Percentiles rank a stretch among this genome's conserved stretches.
phyloP scores from a whole-genome alignment of 106 monocot species.

The Apostasia ramifera region DNA sequence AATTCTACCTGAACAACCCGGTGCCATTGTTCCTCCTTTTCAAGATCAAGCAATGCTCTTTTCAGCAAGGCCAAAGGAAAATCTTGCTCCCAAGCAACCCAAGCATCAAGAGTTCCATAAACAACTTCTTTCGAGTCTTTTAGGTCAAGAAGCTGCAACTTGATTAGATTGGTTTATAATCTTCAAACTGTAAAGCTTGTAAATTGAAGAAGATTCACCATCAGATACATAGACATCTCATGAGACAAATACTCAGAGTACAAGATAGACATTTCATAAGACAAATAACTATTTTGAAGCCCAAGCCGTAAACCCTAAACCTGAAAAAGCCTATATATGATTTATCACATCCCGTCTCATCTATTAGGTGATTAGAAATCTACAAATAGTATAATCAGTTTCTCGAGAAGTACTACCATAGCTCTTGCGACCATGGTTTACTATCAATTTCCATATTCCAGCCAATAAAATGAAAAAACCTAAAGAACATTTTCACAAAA shows the following conservation, averaged over 20 bases:
- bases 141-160: constrained; percentile 65
- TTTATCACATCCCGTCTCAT: too few species aligned
- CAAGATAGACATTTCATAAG: background rate
- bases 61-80: constrained; percentile 69
- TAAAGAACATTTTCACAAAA: too few species aligned
- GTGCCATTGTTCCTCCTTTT: constrained; percentile 90
- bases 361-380: too few species aligned
- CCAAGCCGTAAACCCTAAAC: too few species aligned
- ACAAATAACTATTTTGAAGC: background rate
- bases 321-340: too few species aligned
- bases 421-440: too few species aligned
- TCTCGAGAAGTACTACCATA: too few species aligned
- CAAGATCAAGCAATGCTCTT: constrained; percentile 62
- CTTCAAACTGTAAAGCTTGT: background rate
- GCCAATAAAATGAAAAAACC: too few species aligned
- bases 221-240: background rate
- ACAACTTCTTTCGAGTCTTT: constrained; percentile 88
- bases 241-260: background rate
- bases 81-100: constrained; percentile 88
- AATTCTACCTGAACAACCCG: constrained; percentile 71
- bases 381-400: too few species aligned
- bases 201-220: background rate
- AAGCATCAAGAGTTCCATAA: constrained; percentile 93
- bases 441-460: too few species aligned
- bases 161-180: background rate